Percentiles rank a stretch among this genome's conserved stretches.
Conservation (phyloP, 2,329 filamentous ascomycete species). For the Ophidiomyces ophidiicola region DNA sequence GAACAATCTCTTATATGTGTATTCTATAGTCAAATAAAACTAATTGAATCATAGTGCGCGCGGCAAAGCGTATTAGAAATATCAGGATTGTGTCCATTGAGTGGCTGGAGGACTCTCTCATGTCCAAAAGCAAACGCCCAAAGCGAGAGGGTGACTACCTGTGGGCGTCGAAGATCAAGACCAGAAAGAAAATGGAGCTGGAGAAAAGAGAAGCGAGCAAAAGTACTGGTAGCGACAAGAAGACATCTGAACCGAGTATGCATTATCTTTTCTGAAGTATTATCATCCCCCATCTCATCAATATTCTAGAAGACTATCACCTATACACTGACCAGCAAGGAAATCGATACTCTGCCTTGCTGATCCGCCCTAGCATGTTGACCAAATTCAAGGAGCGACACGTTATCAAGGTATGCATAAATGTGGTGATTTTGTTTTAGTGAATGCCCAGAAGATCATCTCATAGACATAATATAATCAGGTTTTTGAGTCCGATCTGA, state of each 20-base stretch:
- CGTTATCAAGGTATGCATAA: conserved; percentile 43
- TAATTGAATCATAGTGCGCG: conserved; percentile 25
- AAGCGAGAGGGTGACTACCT: conserved; percentile 26
- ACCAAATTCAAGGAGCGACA: conserved; percentile 47
- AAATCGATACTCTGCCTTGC: conserved; percentile 52
- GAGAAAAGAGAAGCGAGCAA: conserved; percentile 20
- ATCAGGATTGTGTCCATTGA: conserved; percentile 37
- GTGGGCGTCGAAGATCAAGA: conserved; percentile 18
- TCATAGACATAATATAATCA: conserved; percentile 26
- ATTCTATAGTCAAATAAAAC: background rate
- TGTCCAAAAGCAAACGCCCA: conserved; percentile 25
- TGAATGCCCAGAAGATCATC: conserved; percentile 1
- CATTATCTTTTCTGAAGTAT: background rate
- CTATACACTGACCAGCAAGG: conserved; percentile 51
- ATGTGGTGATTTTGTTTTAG: conserved; percentile 1
- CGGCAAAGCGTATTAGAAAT: conserved; percentile 27
- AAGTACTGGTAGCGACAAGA: background rate
- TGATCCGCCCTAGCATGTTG: conserved; percentile 43
- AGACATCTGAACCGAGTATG: background rate
- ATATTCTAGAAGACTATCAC: conserved; percentile 45
- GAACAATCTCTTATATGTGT: background rate
- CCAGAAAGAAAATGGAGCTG: conserved; percentile 31
- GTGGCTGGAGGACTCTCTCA: conserved; percentile 37
- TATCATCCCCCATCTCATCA: background rate
- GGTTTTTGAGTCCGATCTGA: conserved; percentile 55